Evolutionary conservation across 2,329 filamentous ascomycete genomes (phyloP), one percentile per base, ranked within the genome.

Genomic region (Raffaelea albimanens): DNA sequence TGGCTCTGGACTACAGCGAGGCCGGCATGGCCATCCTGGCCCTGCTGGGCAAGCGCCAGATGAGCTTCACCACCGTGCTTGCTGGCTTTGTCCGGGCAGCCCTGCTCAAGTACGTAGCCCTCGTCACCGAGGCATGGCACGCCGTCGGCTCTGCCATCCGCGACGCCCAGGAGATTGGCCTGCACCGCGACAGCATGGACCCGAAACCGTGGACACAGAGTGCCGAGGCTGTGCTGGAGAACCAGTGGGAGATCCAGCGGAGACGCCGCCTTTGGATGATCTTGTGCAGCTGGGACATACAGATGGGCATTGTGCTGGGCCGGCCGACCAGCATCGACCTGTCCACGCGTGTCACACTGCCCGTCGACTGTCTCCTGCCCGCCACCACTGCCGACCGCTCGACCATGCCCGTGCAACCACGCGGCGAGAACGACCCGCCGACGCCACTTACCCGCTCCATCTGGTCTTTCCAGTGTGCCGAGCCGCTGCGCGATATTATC

Each of bases 101-200:
- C 2, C 80, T 78, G 51, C 62, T 80, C 38, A 82, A 82, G 59
- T 79, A 76, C 54, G 72, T 69, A 9, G 78, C 73, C 11, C 69
- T 75, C 56, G 73, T 82, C 14, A 75, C 75, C 0, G 79, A 82
- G 54, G 68, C 75, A 49, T 78, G 74, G 73, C 75, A 79, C 56
- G 67, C 69, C 2, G 66, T 82, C 25, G 73, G 75, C 1, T 67
- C 70, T 20, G 72, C 75, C 1, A 80, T 82, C 47, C 67, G 76
- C 38, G 78, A 82, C 57, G 79, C 76, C 0, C 78, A 82, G 57
- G 78, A 82, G 54, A 70, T 82, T 38, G 79, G 78, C 13, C 63
- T 83, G 55, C 73, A 83, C 53, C 68, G 72, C 13, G 71, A 76
- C 52, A 67, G 63, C 33, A 61, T 72, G 23, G 75, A 79, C 52